phyloP scores from a whole-genome alignment of 2,329 filamentous ascomycete species.

The Endocalyx cinctus region DNA sequence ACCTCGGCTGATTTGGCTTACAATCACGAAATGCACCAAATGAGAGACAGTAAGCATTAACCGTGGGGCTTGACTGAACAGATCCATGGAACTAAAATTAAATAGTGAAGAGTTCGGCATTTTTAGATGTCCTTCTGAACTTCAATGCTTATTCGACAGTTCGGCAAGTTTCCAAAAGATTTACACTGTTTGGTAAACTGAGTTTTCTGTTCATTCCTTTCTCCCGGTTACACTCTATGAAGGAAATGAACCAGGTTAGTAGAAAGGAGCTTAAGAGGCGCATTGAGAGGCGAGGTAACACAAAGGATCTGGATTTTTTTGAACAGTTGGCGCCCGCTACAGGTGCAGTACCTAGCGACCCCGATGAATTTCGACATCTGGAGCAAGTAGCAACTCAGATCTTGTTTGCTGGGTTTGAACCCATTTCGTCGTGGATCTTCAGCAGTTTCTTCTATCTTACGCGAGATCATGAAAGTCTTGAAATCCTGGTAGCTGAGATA shows the following conservation, averaged over 20 bases:
- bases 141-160: conserved; percentile 8
- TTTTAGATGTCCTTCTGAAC: conserved; percentile 6
- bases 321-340: conserved; percentile 5
- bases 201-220: conserved; percentile 4
- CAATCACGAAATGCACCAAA: conserved; percentile 3
- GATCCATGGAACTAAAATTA: neutral
- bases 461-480: conserved; percentile 17
- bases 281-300: conserved; percentile 1
- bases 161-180: conserved; percentile 8
- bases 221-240: neutral
- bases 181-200: conserved; percentile 8
- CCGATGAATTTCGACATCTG: conserved; percentile 6
- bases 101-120: conserved; percentile 5
- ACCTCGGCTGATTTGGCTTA: conserved; percentile 13
- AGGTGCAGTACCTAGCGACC: conserved; percentile 1
- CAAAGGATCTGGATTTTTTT: conserved; percentile 8
- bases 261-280: conserved; percentile 2
- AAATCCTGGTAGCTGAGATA: no score
- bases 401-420: conserved; percentile 8
- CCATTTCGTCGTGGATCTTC: conserved; percentile 11
- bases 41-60: conserved; percentile 4
- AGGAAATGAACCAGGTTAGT: conserved; percentile 3
- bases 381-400: conserved; percentile 8
- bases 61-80: neutral
- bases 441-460: conserved; percentile 16